A percentile compares a stretch with the other conserved stretches of the same genome.
phyloP scores from a whole-genome alignment of 2,329 filamentous ascomycete genomes.

The Hypoxylon sp. region DNA sequence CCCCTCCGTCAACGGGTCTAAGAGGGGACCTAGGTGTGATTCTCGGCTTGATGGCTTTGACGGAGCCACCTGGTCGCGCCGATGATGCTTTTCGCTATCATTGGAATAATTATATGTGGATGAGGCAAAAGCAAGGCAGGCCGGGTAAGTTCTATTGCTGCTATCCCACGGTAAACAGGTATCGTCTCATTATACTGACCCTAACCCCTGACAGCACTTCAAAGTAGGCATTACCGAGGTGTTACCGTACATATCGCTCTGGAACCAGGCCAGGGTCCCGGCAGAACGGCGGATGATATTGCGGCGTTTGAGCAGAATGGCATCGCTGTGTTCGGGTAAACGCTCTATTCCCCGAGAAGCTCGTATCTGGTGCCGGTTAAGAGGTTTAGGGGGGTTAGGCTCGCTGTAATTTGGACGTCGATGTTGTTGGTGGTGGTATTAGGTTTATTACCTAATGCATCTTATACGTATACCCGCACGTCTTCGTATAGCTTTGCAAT shows the following conservation, averaged over 20 bases:
- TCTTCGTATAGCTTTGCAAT: background rate
- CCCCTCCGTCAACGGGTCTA: constrained; percentile 26
- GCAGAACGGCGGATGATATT: background rate
- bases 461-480: too few relatives aligned
- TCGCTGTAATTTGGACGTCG: too few relatives aligned
- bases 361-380: background rate
- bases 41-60: constrained; percentile 44
- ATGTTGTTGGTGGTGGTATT: background rate
- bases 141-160: background rate
- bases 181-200: background rate
- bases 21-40: constrained; percentile 35
- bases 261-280: background rate
- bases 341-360: background rate
- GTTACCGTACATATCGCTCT: constrained; percentile 2
- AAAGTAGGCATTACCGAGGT: background rate
- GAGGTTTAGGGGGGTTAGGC: background rate
- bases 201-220: background rate
- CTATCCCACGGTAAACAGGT: too few relatives aligned
- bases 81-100: constrained; percentile 32
- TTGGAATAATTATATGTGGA: constrained; percentile 20
- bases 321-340: constrained; percentile 4
- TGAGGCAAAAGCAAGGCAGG: background rate
- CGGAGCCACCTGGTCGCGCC: constrained; percentile 18
- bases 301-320: constrained; percentile 3
- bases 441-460: background rate